Evolutionary conservation across 352 stramenopile genomes (phyloP), one percentile per base, ranked within the genome.

Genomic region (Halophytophthora polymorphica): DNA sequence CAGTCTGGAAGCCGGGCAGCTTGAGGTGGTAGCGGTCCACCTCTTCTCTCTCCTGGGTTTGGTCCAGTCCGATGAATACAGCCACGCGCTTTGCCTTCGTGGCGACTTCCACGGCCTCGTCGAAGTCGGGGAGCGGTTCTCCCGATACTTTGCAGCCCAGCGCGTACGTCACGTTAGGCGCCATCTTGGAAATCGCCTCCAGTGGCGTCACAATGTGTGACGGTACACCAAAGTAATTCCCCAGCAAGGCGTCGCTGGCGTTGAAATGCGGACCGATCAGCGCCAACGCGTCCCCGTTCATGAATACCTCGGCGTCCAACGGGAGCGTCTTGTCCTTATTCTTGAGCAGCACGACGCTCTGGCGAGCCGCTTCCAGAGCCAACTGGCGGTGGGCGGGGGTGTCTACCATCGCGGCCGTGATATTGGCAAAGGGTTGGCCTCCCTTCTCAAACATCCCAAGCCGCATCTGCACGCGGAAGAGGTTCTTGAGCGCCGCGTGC

Each of bases 291-390:
- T 46, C 39, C 0, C 62, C 53, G n/a, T 53, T 50, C 3, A 23
- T 34, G 31, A 72, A 83, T 10, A 22, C 15, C 22, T 38, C 45
- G 0, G 43, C 13, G 1, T 56, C 39, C 18, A 96, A 38, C n/a
- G 88, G 89, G 6, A 97, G 62, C n/a, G 64, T 40, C 0, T 50
- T 54, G 14, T 59, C 46, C 2, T 79, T 58, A 63, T 98, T 98
- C 64, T 97, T 96, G 11, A 98, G 71, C 11, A 98, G 51, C 21
- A 97, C 88, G 21, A 98, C 66, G 22, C 72, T 80, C 43, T 97
- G 83, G 0, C 45, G 58, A 17, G 81, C 73, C 2, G 82, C 83
- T 44, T 92, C 77, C 6, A 87, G 50, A 2, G 85, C 73, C 2
- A 96, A 61, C 18, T 69, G 39, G 1, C 63, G 65, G 53, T 95